Evolutionary conservation across 2,329 filamentous ascomycete genomes (phyloP).

Genomic region (Amauroascus niger): DNA sequence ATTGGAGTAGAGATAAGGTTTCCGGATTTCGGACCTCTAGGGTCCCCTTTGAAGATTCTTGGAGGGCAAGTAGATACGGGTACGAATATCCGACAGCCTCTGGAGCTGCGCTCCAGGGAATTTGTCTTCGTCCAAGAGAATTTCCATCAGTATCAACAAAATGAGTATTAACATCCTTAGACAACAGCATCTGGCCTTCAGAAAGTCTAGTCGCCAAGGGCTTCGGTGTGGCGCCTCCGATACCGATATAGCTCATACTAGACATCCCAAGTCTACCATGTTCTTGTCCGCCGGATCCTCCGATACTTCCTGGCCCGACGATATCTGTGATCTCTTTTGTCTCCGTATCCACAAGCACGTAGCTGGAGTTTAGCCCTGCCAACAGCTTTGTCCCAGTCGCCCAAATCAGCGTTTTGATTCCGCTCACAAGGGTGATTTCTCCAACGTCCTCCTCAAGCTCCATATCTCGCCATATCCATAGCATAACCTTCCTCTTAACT

Average conservation of each 20-base stretch:
- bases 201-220: slow-evolving; percentile 74
- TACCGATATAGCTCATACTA: slow-evolving; percentile 92
- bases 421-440: slow-evolving; percentile 71
- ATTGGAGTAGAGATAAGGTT: slow-evolving; percentile 81
- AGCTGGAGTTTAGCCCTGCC: slow-evolving; percentile 83
- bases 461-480: slow-evolving; percentile 96
- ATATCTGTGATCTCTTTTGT: slow-evolving; percentile 68
- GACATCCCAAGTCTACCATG: slow-evolving; percentile 71
- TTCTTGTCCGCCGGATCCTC: slow-evolving; percentile 54
- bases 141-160: slow-evolving; percentile 82
- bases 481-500: slow-evolving; percentile 75
- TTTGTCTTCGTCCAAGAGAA: slow-evolving; percentile 69
- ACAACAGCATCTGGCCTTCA: slow-evolving; percentile 78
- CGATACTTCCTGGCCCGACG: slow-evolving; percentile 62
- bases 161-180: slow-evolving; percentile 93
- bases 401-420: slow-evolving; percentile 85
- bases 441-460: slow-evolving; percentile 61
- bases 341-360: slow-evolving; percentile 77
- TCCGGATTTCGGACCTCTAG: slow-evolving; percentile 89
- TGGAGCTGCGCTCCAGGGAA: slow-evolving; percentile 84
- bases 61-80: slow-evolving; percentile 82
- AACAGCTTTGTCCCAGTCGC: slow-evolving; percentile 76
- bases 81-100: slow-evolving; percentile 94
- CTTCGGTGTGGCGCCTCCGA: slow-evolving; percentile 83
- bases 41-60: slow-evolving; percentile 69